phyloP scores from a whole-genome alignment of 1,284 basidiomycete genomes.

The Trametes hirsuta region DNA sequence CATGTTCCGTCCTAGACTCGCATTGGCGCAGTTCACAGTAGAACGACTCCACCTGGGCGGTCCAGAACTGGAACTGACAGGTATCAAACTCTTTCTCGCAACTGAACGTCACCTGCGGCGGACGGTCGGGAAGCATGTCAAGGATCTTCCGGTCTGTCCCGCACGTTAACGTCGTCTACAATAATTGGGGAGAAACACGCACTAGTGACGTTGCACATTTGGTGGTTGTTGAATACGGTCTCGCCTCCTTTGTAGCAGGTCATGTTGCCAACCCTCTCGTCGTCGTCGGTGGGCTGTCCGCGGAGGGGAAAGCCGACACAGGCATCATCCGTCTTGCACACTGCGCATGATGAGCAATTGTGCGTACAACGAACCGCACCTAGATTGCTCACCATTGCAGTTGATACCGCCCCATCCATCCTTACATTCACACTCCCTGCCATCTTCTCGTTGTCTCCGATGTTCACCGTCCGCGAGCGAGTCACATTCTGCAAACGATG shows the following conservation, averaged over 20 bases:
- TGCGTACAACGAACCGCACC: background rate
- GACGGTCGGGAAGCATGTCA: constrained; percentile 85
- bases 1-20: constrained; percentile 49
- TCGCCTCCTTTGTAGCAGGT: constrained; percentile 93
- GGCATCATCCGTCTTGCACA: constrained; percentile 82
- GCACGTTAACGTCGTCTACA: background rate
- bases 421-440: constrained; percentile 84
- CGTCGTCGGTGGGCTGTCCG: constrained; percentile 44
- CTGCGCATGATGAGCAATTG: constrained; percentile 44
- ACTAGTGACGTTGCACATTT: constrained; percentile 99
- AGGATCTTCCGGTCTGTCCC: constrained; percentile 85
- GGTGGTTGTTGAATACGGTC: constrained; percentile 91
- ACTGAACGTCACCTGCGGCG: constrained; percentile 94
- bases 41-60: constrained; percentile 91
- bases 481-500: constrained; percentile 70
- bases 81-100: constrained; percentile 66
- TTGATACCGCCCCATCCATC: constrained; percentile 96
- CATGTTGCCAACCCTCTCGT: constrained; percentile 69
- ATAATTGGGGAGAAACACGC: constrained; percentile 35
- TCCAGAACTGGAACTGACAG: constrained; percentile 98
- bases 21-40: constrained; percentile 87
- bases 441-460: constrained; percentile 78
- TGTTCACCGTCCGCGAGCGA: constrained; percentile 89
- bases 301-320: constrained; percentile 79
- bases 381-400: constrained; percentile 80